A percentile compares a stretch with the other conserved stretches of the same genome.
Evolutionary conservation across 495 filamentous ascomycete species (phyloP).

Genomic region (Penicillium cinerascens): DNA sequence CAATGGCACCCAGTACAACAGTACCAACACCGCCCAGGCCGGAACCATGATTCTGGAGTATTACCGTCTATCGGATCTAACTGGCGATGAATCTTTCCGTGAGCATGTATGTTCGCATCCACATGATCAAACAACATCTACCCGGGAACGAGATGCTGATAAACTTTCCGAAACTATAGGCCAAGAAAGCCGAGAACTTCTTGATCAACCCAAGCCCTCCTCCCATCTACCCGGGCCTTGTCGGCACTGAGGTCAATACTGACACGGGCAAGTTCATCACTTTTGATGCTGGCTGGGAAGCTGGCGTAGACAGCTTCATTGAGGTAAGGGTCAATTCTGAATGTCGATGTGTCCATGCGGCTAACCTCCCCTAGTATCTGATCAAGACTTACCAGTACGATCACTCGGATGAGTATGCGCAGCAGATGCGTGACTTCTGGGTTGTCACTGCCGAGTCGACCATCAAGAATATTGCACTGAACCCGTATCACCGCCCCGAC

Average conservation of each 20-base stretch:
- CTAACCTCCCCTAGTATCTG: conserved; percentile 53
- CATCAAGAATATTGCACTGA: conserved; percentile 59
- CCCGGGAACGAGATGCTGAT: neutral
- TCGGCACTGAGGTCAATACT: conserved; percentile 19
- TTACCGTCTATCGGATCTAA: conserved; percentile 21
- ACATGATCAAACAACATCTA: neutral
- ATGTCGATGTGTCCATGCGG: neutral
- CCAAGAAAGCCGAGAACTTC: conserved; percentile 15
- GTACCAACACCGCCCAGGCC: conserved; percentile 21
- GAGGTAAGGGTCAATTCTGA: conserved; percentile 7
- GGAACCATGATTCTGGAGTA: conserved; percentile 24
- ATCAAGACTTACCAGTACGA: conserved; percentile 77
- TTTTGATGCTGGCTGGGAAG: conserved; percentile 21
- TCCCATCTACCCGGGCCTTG: conserved; percentile 16
- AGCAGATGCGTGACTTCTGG: conserved; percentile 60
- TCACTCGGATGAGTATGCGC: conserved; percentile 51
- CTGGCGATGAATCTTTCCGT: conserved; percentile 22
- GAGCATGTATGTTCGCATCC: conserved; percentile 10
- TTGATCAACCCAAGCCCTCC: conserved; percentile 17
- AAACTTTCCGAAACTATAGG: conserved; percentile 1
- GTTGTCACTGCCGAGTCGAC: conserved; percentile 63
- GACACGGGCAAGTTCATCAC: conserved; percentile 22
- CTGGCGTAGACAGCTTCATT: conserved; percentile 22
- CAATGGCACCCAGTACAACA: conserved; percentile 19
- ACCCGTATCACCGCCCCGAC: conserved; percentile 58